Evolutionary conservation across 176 grass and related monocot species (phyloP), one percentile per base, ranked within the genome.

Genomic region (Melocanna baccifera): DNA sequence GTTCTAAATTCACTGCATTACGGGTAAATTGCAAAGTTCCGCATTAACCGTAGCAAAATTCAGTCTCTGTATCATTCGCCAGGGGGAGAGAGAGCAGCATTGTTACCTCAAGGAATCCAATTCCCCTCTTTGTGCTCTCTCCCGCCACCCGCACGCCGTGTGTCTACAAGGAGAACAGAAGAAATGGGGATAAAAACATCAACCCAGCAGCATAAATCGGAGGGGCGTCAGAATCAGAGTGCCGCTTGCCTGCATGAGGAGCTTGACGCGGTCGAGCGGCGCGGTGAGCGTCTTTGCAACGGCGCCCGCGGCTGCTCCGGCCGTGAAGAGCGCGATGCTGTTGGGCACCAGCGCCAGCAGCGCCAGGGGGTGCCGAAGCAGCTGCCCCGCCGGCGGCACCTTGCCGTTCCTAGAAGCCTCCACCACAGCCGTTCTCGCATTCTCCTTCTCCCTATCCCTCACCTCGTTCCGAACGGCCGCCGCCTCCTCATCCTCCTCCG

Each of bases 191-290:
- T 47, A 11, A 80, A 8, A 55, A 28, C 62, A 64, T 15, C 42
- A 40, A 48, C 5, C 23, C n/a, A 9, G 6, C 42, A 53, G 62
- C 10, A 23, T 20, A 9, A 73, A 58, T 14, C 10, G 6, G 32
- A 39, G 6, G 53, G 43, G 15, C 6, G 22, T 43, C 12, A 51
- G 15, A 42, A 46, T 41, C 22, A 22, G 26, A 11, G 40, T 37
- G 7, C 40, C 18, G 22, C 12, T 12, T 59, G 52, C 94, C 94
- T 98, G 96, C 96, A 98, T 98, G 80, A 98, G 96, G 36, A 98
- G 84, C 86, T 98, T 98, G 82, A 92, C 89, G 67, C 96, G 96
- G 80, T 98, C 96, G 61, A 98, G 89, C 13, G 93, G 96, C n/a
- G 96, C 93, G 15, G 96, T 98, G 42, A 95, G 40, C 10, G 93